phyloP scores from a whole-genome alignment of 2,329 filamentous ascomycete species.

The Diaporthe citrichinensis region DNA sequence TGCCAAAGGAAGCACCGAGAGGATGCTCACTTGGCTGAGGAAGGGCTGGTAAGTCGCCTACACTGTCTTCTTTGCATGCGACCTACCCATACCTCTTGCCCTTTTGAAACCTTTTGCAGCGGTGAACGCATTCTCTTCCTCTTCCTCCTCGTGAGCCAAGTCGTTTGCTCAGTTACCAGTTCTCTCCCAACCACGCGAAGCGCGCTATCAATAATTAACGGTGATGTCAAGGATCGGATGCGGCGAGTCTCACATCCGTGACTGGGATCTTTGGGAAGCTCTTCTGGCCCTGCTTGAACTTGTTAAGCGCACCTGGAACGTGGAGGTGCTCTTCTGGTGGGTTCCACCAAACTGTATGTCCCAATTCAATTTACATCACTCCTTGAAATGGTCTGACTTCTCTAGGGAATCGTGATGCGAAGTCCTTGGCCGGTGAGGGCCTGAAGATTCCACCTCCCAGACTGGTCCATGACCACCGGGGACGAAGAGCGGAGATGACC shows the following conservation, averaged over 20 bases:
- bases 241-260: slow-evolving; percentile 1
- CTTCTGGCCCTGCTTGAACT: not conserved
- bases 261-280: slow-evolving; percentile 25
- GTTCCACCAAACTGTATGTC: slow-evolving; percentile 8
- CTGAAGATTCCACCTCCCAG: not conserved
- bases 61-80: too few relatives aligned
- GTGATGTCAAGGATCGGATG: not conserved
- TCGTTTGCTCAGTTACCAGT: too few relatives aligned
- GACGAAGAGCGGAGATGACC: not conserved
- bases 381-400: not conserved
- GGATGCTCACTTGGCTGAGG: not conserved
- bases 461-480: too few relatives aligned
- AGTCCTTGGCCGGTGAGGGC: not conserved
- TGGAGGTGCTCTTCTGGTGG: slow-evolving; percentile 34
- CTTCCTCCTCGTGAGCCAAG: not conserved
- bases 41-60: not conserved
- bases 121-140: too few relatives aligned
- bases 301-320: not conserved
- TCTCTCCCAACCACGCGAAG: not conserved
- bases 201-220: not conserved
- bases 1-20: not conserved
- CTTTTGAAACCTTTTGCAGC: not conserved
- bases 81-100: too few relatives aligned
- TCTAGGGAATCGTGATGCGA: slow-evolving; percentile 17
- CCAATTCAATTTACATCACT: fast-evolving